Percentiles rank a stretch among this genome's conserved stretches.
Conservation (phyloP, 164 flowering plant species). For the Nymphaea colorata region DNA sequence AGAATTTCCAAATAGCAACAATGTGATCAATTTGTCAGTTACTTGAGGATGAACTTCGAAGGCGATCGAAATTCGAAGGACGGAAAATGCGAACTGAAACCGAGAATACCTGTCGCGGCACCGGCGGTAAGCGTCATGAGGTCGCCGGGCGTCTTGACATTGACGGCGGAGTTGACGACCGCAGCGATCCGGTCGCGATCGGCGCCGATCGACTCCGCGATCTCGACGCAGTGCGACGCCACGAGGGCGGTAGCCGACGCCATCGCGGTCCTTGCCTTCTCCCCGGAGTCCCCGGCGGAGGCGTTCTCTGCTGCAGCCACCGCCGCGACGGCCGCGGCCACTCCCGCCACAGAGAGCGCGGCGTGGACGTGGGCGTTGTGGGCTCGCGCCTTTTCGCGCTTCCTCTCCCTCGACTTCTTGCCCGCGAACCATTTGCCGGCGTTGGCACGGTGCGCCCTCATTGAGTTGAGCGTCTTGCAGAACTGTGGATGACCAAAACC, state of each 20-base stretch:
- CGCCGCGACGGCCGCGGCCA: constrained; percentile 80
- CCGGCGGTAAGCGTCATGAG: constrained; percentile 88
- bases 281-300: constrained; percentile 27
- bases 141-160: constrained; percentile 61
- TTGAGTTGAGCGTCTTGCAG: constrained; percentile 16
- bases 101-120: constrained; percentile 79
- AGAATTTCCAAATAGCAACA: no score
- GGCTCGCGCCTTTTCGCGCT: constrained; percentile 59
- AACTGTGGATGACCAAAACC: constrained; percentile 8
- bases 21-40: no score
- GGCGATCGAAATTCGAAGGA: no score
- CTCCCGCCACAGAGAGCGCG: constrained; percentile 61
- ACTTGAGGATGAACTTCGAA: no score
- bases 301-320: constrained; percentile 40
- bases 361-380: constrained; percentile 72
- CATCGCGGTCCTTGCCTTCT: constrained; percentile 56
- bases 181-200: constrained; percentile 53
- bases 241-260: constrained; percentile 77
- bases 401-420: constrained; percentile 39
- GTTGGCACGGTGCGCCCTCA: constrained; percentile 15
- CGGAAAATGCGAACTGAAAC: no score
- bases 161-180: constrained; percentile 63
- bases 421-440: constrained; percentile 74
- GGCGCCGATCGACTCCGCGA: constrained; percentile 73
- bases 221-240: constrained; percentile 73